Conservation (phyloP, 257 asterid species). For the Przewalskia tangutica region DNA sequence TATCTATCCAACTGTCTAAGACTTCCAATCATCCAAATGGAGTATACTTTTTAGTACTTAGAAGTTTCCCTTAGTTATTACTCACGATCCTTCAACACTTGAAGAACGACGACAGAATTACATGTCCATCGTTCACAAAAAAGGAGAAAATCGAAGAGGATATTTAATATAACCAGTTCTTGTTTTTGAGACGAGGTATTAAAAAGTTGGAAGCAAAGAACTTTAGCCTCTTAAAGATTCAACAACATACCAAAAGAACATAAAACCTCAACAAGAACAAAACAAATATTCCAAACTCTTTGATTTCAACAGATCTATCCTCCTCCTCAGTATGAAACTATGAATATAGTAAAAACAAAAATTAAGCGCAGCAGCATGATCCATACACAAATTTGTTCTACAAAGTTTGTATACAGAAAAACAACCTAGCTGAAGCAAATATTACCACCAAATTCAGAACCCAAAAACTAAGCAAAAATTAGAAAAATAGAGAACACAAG, state of each 20-base stretch:
- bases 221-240: neutral
- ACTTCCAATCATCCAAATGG: neutral
- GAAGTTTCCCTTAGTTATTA: neutral
- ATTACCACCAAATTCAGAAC: conserved; percentile 1
- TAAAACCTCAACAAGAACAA: neutral
- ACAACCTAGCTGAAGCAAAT: neutral
- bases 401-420: neutral
- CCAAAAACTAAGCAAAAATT: neutral
- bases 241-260: neutral
- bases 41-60: neutral
- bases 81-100: neutral
- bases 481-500: neutral
- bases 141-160: neutral
- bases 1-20: neutral
- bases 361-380: neutral
- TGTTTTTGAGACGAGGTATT: neutral
- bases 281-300: neutral
- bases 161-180: neutral
- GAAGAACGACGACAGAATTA: neutral
- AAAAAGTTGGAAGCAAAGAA: neutral
- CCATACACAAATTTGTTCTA: neutral
- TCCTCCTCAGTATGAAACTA: neutral
- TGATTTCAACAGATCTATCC: neutral
- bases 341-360: neutral
- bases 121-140: neutral